Base-by-base conservation (phyloP, 768 basidiomycete species). In the Amanita molliuscula region DNA sequence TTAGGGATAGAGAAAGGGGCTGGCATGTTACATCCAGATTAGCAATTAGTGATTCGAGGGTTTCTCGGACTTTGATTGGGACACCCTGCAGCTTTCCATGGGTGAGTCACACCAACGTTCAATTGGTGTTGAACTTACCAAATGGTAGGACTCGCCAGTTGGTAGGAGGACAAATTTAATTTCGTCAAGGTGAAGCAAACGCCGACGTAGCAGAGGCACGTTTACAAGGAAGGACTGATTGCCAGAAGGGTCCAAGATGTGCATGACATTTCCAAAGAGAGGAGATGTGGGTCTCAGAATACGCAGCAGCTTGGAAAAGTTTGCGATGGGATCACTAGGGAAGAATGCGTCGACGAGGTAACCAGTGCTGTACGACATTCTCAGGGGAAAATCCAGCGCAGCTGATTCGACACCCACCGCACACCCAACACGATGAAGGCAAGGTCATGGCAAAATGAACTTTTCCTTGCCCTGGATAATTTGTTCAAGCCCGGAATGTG, bases 151-250 rank as follows among this genome's bases (percentile, higher is more conserved):
- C 21, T 41, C 47, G 42, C 28, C 37, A 11, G 25, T 23, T 36
- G 45, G 49, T 4, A 41, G 29, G 8, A 21, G 40, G 31, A 50
- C 25, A 25, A 43, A 50, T 6, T 50, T 41, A 16, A 50, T 33
- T 29, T 35, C 21, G 18, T 18, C 38, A 21, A 50, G 18, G 23
- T 38, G 47, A 20, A 40, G 40, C 23, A 62, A 31, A 5, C 57
- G 55, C 20, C 42, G 38, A 3, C 54, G 38, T 5, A 69, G 58
- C 33, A 66, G 54, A 2, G 47, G 47, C 23, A 55, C 50, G 55
- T 82, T 79, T 26, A 81, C 68, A 51, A 82, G 67, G 59, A 83
- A 80, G 2, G 76, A 74, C 55, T 83, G 81, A 11, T 67, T 62
- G 3, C 74, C 69, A 28, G 56, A 44, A 9, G 68, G 52, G 23